phyloP scores from a whole-genome alignment of 257 asterid genomes.

The Penstemon barbatus region DNA sequence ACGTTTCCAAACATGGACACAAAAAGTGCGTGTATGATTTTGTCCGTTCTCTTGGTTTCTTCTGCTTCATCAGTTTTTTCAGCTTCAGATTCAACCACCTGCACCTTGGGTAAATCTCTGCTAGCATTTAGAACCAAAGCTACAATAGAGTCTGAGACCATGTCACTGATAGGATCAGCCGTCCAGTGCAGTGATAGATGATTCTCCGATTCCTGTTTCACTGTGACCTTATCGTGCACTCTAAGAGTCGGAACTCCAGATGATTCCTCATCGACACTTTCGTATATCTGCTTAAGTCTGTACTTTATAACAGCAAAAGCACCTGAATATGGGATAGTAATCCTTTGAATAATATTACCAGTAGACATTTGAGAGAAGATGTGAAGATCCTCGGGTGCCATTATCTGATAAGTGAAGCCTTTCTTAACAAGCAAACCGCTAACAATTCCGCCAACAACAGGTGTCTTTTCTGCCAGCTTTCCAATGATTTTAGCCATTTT shows the following conservation, averaged over 20 bases:
- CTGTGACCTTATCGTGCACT: slow-evolving; percentile 76
- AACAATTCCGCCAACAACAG: slow-evolving; percentile 73
- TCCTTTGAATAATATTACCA: slow-evolving; percentile 77
- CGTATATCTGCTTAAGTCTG: slow-evolving; percentile 88
- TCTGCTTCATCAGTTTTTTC: slow-evolving; percentile 44
- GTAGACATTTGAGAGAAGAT: slow-evolving; percentile 91
- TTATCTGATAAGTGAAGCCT: slow-evolving; percentile 94
- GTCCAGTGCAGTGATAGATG: slow-evolving; percentile 88
- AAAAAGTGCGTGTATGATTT: slow-evolving; percentile 74
- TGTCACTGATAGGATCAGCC: slow-evolving; percentile 94
- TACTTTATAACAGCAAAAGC: slow-evolving; percentile 86
- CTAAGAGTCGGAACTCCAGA: slow-evolving; percentile 64
- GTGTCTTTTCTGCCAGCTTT: slow-evolving; percentile 70
- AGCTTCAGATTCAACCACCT: slow-evolving; percentile 56
- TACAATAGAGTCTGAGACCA: slow-evolving; percentile 91
- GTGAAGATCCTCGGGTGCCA: slow-evolving; percentile 95
- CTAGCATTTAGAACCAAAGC: slow-evolving; percentile 83
- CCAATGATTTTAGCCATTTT: slow-evolving; percentile 89
- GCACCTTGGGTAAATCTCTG: slow-evolving; percentile 63
- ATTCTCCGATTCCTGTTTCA: slow-evolving; percentile 84
- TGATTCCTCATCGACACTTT: slow-evolving; percentile 81
- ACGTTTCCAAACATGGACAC: slow-evolving; percentile 89
- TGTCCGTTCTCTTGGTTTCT: slow-evolving; percentile 65
- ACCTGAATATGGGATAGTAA: slow-evolving; percentile 92
- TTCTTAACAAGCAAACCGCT: slow-evolving; percentile 92